A percentile compares a stretch with the other conserved stretches of the same genome.
Conservation (phyloP, 1,139 yeast genomes). For the Hansenula sp. region DNA sequence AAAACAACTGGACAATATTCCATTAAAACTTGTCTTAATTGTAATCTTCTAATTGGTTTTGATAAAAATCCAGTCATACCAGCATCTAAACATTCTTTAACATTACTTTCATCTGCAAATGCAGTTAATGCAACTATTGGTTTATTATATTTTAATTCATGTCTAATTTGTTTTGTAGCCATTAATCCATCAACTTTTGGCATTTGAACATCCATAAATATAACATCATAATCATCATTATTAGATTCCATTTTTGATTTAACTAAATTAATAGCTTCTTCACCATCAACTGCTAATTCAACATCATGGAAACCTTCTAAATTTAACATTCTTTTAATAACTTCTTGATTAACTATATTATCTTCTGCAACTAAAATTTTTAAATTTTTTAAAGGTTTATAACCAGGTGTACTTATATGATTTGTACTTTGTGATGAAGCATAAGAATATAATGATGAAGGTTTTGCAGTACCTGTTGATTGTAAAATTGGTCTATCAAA, state of each 20-base stretch:
- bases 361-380: constrained; percentile 91
- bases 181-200: constrained; percentile 84
- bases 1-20: constrained; percentile 29
- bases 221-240: constrained; percentile 48
- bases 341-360: constrained; percentile 86
- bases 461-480: constrained; percentile 35
- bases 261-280: constrained; percentile 70
- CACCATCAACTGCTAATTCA: constrained; percentile 85
- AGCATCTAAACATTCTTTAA: constrained; percentile 66
- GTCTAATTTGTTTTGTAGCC: constrained; percentile 73
- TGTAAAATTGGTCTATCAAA: constrained; percentile 30
- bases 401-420: neutral
- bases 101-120: constrained; percentile 84
- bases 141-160: constrained; percentile 53
- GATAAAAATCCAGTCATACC: constrained; percentile 90
- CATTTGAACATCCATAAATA: constrained; percentile 98
- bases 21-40: constrained; percentile 45
- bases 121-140: constrained; percentile 96
- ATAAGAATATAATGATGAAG: constrained; percentile 17
- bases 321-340: constrained; percentile 76
- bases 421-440: constrained; percentile 9
- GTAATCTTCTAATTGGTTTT: constrained; percentile 77
- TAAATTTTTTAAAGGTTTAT: constrained; percentile 24
- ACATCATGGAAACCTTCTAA: constrained; percentile 72
- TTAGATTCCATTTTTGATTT: constrained; percentile 38